Conservation (phyloP, 176 grass and related monocot species). For the Sorghum bicolor region DNA sequence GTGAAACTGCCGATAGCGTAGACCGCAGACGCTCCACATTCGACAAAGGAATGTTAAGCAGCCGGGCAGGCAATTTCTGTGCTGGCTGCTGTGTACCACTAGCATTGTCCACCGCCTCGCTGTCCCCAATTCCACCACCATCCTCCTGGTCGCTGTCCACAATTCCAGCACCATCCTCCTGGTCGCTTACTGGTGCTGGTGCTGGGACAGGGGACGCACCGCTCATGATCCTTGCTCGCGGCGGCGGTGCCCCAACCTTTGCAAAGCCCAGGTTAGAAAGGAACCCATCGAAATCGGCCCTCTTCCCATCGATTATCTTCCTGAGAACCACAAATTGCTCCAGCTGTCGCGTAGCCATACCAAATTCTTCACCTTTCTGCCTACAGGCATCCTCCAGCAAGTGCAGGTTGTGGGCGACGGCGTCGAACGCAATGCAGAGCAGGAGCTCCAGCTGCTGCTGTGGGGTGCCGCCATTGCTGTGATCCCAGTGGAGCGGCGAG, state of each 20-base stretch:
- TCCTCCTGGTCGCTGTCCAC: neutral
- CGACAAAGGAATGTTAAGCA: conserved; percentile 59
- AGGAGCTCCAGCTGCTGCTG: conserved; percentile 55
- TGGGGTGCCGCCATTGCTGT: neutral
- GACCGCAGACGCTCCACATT: conserved; percentile 77
- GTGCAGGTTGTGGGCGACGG: conserved; percentile 61
- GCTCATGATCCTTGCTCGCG: conserved; percentile 21
- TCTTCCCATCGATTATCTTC: conserved; percentile 62
- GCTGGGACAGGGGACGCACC: conserved; percentile 23
- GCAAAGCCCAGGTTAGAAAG: conserved; percentile 75
- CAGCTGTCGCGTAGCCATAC: neutral
- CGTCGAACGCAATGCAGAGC: conserved; percentile 74
- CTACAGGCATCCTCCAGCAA: conserved; percentile 43
- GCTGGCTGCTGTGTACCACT: conserved; percentile 9
- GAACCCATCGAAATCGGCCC: conserved; percentile 82
- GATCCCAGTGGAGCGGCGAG: conserved; percentile 4
- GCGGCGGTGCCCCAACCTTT: conserved; percentile 44
- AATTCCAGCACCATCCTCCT: neutral
- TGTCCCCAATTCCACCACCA: conserved; percentile 25
- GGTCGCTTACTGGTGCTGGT: conserved; percentile 12
- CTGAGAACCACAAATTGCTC: conserved; percentile 47
- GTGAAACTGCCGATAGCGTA: conserved; percentile 64
- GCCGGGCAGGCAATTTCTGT: conserved; percentile 48
- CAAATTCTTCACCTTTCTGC: conserved; percentile 32
- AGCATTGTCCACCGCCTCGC: conserved; percentile 29